A percentile compares a stretch with the other conserved stretches of the same genome.
These are phyloP conservation scores for Eutypella sp. DNA, from an alignment of 2,329 filamentous ascomycete species.

Conservation along the genomic window DNA sequence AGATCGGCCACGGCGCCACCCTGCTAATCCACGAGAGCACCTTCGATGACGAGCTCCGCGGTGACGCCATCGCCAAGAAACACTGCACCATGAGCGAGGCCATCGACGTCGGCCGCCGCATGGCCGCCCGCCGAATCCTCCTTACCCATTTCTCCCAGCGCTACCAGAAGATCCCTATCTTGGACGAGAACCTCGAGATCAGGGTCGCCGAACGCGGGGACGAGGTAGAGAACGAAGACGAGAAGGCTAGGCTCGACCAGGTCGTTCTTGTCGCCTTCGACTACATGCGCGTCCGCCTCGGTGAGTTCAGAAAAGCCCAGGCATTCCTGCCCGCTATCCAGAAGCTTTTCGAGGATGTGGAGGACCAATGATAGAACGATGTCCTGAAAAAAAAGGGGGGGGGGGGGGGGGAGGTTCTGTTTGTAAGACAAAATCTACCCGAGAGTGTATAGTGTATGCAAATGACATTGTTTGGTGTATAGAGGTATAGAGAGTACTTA, in stretches of 20 bases:
- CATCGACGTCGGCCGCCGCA: constrained; percentile 66
- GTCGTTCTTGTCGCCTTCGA: constrained; percentile 73
- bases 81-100: constrained; percentile 89
- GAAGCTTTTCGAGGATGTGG: constrained; percentile 22
- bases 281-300: constrained; percentile 62
- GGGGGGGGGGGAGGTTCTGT: no score
- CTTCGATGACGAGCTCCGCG: constrained; percentile 78
- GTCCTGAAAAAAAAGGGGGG: no score
- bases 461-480: no score
- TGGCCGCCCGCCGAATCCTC: constrained; percentile 75
- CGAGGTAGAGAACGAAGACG: constrained; percentile 12
- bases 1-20: constrained; percentile 69
- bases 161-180: constrained; percentile 69
- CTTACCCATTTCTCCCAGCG: constrained; percentile 95
- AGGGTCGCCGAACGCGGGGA: constrained; percentile 17
- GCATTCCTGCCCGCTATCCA: constrained; percentile 27
- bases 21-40: constrained; percentile 94
- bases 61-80: constrained; percentile 80
- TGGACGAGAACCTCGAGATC: constrained; percentile 32
- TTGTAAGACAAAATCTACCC: no score
- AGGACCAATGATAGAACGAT: constrained; percentile 4
- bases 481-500: no score
- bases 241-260: constrained; percentile 38
- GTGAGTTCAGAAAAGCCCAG: constrained; percentile 28
- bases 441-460: no score